Percentiles rank a stretch among this genome's conserved stretches.
Conservation (phyloP, 257 asterid genomes). For the Knoxia roxburghii region DNA sequence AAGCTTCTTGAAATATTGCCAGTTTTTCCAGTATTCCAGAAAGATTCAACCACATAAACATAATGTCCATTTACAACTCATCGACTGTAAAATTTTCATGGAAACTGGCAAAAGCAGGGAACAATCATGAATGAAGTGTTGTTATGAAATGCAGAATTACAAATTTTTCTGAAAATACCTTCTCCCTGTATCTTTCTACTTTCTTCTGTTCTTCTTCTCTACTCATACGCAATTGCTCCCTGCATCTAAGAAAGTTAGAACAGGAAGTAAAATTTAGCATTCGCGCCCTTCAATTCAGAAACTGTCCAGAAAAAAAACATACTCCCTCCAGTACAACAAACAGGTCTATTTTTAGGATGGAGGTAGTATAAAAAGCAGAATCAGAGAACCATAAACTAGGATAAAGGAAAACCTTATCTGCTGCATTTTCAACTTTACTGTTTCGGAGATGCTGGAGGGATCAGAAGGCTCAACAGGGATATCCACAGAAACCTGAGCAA, state of each 20-base stretch:
- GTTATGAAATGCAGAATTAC: no score
- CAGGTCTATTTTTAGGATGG: no score
- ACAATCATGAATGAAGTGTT: no score
- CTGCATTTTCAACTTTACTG: slow-evolving; percentile 46
- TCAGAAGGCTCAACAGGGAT: slow-evolving; percentile 38
- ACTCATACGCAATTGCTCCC: slow-evolving; percentile 40
- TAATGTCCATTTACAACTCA: neutral
- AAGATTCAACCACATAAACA: neutral
- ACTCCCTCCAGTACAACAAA: no score
- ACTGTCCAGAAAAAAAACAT: no score
- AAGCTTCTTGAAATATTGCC: neutral
- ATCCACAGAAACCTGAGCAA: slow-evolving; percentile 33
- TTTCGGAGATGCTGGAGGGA: slow-evolving; percentile 43
- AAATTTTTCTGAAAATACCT: slow-evolving; percentile 31
- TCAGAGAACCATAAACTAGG: neutral
- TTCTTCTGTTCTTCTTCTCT: slow-evolving; percentile 47
- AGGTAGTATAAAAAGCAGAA: neutral
- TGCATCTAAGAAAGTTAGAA: slow-evolving; percentile 22
- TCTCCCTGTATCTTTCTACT: slow-evolving; percentile 53
- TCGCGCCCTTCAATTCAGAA: neutral
- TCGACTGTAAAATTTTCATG: no score
- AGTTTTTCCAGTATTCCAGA: neutral
- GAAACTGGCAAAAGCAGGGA: no score
- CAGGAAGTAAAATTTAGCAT: neutral
- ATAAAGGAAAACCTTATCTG: slow-evolving; percentile 49